These are phyloP conservation scores for Sporopachydermia cereana DNA, from an alignment of 1,139 yeast genomes.

Conservation along the genomic window DNA sequence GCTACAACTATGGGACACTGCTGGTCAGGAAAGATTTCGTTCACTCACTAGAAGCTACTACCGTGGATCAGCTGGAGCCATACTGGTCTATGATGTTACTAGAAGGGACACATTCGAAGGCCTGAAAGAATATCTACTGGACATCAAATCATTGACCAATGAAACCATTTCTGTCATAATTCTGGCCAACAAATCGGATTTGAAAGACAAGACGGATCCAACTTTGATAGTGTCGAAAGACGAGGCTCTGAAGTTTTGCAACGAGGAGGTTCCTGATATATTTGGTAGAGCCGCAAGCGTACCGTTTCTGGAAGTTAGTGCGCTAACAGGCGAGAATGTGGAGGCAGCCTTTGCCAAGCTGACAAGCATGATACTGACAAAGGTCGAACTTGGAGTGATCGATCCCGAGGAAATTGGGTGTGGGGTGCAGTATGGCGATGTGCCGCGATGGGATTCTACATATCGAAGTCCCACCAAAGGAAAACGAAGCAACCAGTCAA, in stretches of 20 bases:
- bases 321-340: constrained; percentile 49
- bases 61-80: constrained; percentile 73
- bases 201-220: constrained; percentile 20
- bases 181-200: constrained; percentile 38
- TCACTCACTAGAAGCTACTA: constrained; percentile 68
- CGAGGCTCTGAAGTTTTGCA: constrained; percentile 25
- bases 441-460: constrained; percentile 25
- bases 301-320: constrained; percentile 31
- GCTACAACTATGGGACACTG: constrained; percentile 67
- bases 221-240: constrained; percentile 22
- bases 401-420: constrained; percentile 32
- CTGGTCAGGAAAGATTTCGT: constrained; percentile 69
- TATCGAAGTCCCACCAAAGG: neutral
- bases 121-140: constrained; percentile 36
- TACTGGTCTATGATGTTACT: constrained; percentile 63
- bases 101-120: constrained; percentile 43
- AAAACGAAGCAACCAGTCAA: too few species aligned
- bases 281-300: constrained; percentile 19
- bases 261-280: constrained; percentile 6
- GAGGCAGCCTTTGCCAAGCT: constrained; percentile 43
- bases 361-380: constrained; percentile 29
- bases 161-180: constrained; percentile 31
- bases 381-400: constrained; percentile 31
- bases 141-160: constrained; percentile 33
- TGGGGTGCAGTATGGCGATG: constrained; percentile 38